Evolutionary conservation across 371 early-diverging fungal genomes (phyloP), one percentile per base, ranked within the genome.

Genomic region (Blakeslea trispora): DNA sequence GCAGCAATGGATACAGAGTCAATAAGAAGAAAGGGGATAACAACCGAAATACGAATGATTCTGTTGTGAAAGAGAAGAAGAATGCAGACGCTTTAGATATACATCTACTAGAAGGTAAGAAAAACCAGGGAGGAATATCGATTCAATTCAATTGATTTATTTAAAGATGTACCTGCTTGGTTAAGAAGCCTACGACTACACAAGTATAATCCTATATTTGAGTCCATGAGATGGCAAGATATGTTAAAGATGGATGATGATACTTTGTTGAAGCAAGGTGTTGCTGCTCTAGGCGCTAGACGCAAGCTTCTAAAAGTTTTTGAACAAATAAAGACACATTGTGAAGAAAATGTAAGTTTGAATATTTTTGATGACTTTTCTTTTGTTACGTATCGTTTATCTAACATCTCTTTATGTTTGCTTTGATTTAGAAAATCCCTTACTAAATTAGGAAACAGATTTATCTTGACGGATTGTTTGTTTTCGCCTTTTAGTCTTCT

Each of bases 281-380:
- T 97, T 3, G 79, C 89, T 10, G 96, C 96, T 40, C 80, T 95
- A 50, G 96, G 96, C 44, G 98, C 96, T 17, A 83, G 98, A 32
- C 82, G 94, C 59, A 97, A 97, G 69, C 84, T 97, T 85, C 71
- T 95, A 49, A 95, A 94, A 74, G 94, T 94, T 44, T 97, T 97
- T 81, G 95, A 94, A 56, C 74, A 87, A 37, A 85, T 97, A 48
- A 81, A 82, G 42, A 51, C 61, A 15, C 73, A 76, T 44, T 76
- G 77, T 64, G 64, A 66, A 44, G 56, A 50, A 35, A 76, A 76
- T 57, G 77, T 76, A 64, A 71, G 73, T 61, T 5, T 28, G 7
- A 15, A 19, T 34, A 9, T 94, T 39, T 31, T 9, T 46, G 14
- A 3, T n/a, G n/a, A n/a, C 31, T 14, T 31, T 22, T 24, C 8